Percentiles rank a stretch among this genome's conserved stretches.
phyloP scores from a whole-genome alignment of 2,329 filamentous ascomycete genomes.

The Neonectria neomacrospora region DNA sequence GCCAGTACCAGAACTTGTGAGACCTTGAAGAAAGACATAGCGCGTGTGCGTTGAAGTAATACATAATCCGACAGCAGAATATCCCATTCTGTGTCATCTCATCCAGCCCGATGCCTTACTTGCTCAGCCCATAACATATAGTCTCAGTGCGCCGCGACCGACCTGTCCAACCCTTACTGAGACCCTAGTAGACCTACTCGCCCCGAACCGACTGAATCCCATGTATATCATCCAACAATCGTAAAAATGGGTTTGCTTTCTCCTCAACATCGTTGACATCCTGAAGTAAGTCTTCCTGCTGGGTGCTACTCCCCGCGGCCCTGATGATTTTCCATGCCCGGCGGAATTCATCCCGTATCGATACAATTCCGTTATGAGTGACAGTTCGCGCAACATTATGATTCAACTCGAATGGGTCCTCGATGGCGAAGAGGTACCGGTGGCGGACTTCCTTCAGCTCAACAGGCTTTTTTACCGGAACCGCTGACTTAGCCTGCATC shows the following conservation, averaged over 20 bases:
- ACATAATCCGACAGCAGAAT: constrained; percentile 7
- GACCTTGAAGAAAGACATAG: not conserved
- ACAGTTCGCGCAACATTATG: constrained; percentile 92
- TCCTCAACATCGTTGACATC: constrained; percentile 55
- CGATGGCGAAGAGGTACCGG: constrained; percentile 87
- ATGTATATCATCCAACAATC: constrained; percentile 51
- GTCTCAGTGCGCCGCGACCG: constrained; percentile 8
- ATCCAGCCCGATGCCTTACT: not conserved
- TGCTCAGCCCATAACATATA: not conserved
- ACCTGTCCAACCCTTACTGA: not conserved
- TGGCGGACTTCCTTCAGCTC: constrained; percentile 77
- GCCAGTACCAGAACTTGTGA: not conserved
- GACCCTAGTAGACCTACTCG: not conserved
- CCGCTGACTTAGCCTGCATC: constrained; percentile 27
- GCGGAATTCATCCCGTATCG: constrained; percentile 86
- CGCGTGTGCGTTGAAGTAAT: not conserved
- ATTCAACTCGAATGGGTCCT: constrained; percentile 89
- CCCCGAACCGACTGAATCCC: constrained; percentile 32
- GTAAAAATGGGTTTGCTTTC: constrained; percentile 38
- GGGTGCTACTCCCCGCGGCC: constrained; percentile 56
- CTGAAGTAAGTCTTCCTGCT: constrained; percentile 63
- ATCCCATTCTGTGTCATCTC: not conserved
- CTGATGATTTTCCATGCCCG: constrained; percentile 80
- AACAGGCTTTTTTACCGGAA: constrained; percentile 45
- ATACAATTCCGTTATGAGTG: constrained; percentile 81